A percentile compares a stretch with the other conserved stretches of the same genome.
phyloP scores from a whole-genome alignment of 331 rosid genomes.

The Malus hybrid region DNA sequence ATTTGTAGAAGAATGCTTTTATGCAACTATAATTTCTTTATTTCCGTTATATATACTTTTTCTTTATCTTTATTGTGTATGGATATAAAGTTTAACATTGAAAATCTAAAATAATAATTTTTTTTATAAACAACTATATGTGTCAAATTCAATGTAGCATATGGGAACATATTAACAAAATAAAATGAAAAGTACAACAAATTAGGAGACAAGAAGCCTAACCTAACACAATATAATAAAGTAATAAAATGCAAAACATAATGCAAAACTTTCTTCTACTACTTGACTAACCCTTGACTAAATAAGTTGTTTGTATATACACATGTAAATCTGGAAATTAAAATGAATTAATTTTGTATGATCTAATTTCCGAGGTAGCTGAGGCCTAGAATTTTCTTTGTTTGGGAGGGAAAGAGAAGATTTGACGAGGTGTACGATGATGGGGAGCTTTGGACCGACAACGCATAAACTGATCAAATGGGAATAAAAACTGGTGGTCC shows the following conservation, averaged over 20 bases:
- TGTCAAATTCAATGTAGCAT: neutral
- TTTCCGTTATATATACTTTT: too few species aligned
- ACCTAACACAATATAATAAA: neutral
- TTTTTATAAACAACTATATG: neutral
- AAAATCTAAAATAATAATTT: too few species aligned
- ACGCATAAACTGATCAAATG: neutral
- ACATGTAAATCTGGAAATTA: too few species aligned
- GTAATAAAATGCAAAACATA: too few species aligned
- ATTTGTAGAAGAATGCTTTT: neutral
- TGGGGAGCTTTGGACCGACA: conserved; percentile 1
- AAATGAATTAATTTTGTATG: too few species aligned
- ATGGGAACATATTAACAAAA: too few species aligned
- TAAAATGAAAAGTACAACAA: neutral
- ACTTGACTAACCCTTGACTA: neutral
- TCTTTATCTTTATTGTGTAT: neutral
- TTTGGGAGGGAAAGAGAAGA: neutral
- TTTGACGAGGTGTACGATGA: neutral
- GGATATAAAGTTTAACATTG: neutral
- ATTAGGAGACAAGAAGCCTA: neutral
- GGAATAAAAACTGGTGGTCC: conserved; percentile 6
- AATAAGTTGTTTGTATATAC: too few species aligned
- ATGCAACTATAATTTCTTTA: neutral
- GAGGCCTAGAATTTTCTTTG: neutral
- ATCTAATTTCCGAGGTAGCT: too few species aligned
- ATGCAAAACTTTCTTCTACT: neutral